phyloP scores from a whole-genome alignment of 257 asterid species.

The Scutellaria barbata region DNA sequence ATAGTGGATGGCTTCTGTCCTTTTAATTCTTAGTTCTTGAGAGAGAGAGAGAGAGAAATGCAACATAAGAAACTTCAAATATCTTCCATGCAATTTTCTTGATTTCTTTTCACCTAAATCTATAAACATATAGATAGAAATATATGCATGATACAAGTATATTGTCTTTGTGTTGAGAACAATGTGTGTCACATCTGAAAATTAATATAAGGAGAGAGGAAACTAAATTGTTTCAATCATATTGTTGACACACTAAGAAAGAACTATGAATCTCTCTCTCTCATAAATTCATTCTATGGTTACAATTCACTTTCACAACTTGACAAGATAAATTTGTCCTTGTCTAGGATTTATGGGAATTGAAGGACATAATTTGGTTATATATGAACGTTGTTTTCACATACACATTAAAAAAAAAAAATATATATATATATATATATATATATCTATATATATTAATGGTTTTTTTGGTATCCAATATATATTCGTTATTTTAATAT shows the following conservation, averaged over 20 bases:
- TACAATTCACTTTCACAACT: conserved; percentile 42
- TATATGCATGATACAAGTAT: neutral
- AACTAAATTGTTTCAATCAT: conserved; percentile 38
- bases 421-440: neutral
- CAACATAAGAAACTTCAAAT: conserved; percentile 40
- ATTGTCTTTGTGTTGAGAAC: conserved; percentile 6
- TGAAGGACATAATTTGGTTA: conserved; percentile 27
- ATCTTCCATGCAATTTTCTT: conserved; percentile 38
- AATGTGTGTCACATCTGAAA: conserved; percentile 42
- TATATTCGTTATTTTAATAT: neutral
- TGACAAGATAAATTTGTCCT: conserved; percentile 40
- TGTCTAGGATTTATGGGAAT: conserved; percentile 9
- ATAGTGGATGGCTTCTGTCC: conserved; percentile 21
- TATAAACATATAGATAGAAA: neutral
- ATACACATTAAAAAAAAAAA: neutral
- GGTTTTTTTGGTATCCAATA: neutral
- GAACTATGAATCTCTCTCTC: conserved; percentile 30
- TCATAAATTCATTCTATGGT: conserved; percentile 40
- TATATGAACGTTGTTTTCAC: neutral
- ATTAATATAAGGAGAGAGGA: conserved; percentile 36
- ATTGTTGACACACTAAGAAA: conserved; percentile 15
- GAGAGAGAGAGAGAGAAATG: neutral
- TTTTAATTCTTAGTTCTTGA: neutral
- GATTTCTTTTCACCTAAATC: conserved; percentile 13
- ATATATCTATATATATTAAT: too few species aligned